Conservation (phyloP, 768 basidiomycete genomes). For the Leucosporidium yakuticum region DNA sequence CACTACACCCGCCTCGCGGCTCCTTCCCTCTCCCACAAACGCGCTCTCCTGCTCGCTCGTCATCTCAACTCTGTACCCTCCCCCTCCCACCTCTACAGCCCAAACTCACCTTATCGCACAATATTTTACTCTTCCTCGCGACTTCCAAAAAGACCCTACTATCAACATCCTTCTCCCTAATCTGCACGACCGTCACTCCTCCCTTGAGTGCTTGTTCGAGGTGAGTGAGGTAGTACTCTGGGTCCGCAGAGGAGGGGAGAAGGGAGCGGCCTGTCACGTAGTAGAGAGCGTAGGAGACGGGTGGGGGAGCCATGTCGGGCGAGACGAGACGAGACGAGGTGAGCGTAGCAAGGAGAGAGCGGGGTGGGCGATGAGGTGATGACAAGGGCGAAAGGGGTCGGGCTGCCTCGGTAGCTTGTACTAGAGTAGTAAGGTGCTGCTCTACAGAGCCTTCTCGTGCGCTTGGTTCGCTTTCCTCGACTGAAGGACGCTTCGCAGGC, state of each 20-base stretch:
- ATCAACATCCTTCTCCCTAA: conserved; percentile 66
- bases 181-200: conserved; percentile 80
- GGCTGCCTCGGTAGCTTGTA: too few species aligned
- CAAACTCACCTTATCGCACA: conserved; percentile 56
- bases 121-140: conserved; percentile 59
- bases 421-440: too few species aligned
- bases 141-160: conserved; percentile 79
- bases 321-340: neutral
- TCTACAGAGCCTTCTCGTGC: too few species aligned
- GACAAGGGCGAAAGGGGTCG: too few species aligned
- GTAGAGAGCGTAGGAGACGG: conserved; percentile 57
- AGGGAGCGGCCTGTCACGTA: conserved; percentile 77
- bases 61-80: neutral
- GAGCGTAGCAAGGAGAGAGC: neutral
- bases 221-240: conserved; percentile 61
- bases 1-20: neutral
- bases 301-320: conserved; percentile 31
- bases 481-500: too few species aligned
- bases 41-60: neutral
- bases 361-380: neutral
- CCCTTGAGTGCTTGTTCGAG: conserved; percentile 78
- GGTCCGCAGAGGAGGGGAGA: conserved; percentile 54
- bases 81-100: neutral
- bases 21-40: neutral
- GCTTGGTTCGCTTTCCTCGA: too few species aligned